These are phyloP conservation scores for Fraxinus greggii DNA, from an alignment of 305 asterid genomes.

Conservation along the genomic window DNA sequence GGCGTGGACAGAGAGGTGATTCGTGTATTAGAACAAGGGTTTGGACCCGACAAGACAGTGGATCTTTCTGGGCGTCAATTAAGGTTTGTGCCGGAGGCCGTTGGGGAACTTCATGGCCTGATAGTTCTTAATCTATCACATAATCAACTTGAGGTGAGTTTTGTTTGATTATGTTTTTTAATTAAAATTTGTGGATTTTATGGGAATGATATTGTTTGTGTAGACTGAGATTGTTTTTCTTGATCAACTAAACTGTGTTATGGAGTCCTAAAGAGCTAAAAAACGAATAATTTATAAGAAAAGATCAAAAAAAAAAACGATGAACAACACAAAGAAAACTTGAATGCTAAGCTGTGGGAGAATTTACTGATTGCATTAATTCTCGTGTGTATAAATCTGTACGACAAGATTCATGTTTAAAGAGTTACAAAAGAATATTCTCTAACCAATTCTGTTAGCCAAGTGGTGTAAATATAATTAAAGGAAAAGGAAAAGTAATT, in stretches of 20 bases:
- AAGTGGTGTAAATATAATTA: too few species aligned
- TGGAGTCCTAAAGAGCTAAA: neutral
- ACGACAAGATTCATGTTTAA: too few species aligned
- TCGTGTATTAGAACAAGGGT: slow-evolving; percentile 35
- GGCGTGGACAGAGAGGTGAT: slow-evolving; percentile 34
- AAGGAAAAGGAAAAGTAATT: too few species aligned
- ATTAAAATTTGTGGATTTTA: neutral
- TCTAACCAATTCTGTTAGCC: too few species aligned
- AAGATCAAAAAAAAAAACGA: too few species aligned
- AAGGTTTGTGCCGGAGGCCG: slow-evolving; percentile 44
- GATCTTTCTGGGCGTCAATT: slow-evolving; percentile 51
- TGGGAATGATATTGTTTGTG: neutral
- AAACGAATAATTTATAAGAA: too few species aligned
- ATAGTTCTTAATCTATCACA: slow-evolving; percentile 48
- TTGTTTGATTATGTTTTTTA: neutral
- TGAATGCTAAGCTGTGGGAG: too few species aligned
- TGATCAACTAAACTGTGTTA: neutral
- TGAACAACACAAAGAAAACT: too few species aligned
- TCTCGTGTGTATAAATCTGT: too few species aligned
- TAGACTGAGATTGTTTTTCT: neutral
- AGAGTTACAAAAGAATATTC: too few species aligned
- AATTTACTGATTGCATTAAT: too few species aligned
- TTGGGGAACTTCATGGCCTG: slow-evolving; percentile 41
- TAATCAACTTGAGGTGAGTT: slow-evolving; percentile 51
- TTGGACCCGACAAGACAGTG: slow-evolving; percentile 24